Evolutionary conservation across 768 basidiomycete genomes (phyloP), one percentile per base, ranked within the genome.

Genomic region (Pleurotus tuber-regium): DNA sequence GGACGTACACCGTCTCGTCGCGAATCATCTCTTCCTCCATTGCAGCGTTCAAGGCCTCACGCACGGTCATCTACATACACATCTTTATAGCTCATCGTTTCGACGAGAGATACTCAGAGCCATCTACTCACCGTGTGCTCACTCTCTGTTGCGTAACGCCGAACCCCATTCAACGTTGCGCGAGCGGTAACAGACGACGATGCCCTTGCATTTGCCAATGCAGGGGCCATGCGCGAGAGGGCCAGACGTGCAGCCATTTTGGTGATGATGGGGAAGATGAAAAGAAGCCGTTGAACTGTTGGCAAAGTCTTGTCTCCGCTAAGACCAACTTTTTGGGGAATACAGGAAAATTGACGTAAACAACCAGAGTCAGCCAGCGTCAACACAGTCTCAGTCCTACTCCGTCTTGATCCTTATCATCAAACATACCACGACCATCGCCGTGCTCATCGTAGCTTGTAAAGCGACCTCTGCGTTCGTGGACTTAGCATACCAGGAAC

Each of bases 11-110:
- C 29, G 76, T 87, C 67, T 95, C 90, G 70, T 99, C 97, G 39
- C 92, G 86, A 61, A 86, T 68, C 97, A 99, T 98, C 75, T 99
- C 97, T 74, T 99, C 97, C 75, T 98, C 97, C 91, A 99, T 94
- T 24, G 97, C 97, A 50, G 86, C 73, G 72, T 98, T 98, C 57
- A 99, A 86, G 38, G 97, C 97, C 51, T 99, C 97, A 65, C 97
- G 92, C 56, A 97, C 96, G 50, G 94, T 98, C 95, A 96, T 92
- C 92, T 94, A 52, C 12, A 28, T n/a, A 46, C 29, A 25, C 42
- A 52, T 12, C 16, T 21, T 33, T 43, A 43, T 43, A 28, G 21
- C n/a, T 25, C n/a, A 35, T 35, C n/a, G 10, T n/a, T 35, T n/a
- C n/a, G 33, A 10, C 33, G 33, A 10, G n/a, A 35, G 10, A 35